These are phyloP conservation scores for Closterium sp. DNA, from an alignment of 139 green algal species.

Conservation along the genomic window DNA sequence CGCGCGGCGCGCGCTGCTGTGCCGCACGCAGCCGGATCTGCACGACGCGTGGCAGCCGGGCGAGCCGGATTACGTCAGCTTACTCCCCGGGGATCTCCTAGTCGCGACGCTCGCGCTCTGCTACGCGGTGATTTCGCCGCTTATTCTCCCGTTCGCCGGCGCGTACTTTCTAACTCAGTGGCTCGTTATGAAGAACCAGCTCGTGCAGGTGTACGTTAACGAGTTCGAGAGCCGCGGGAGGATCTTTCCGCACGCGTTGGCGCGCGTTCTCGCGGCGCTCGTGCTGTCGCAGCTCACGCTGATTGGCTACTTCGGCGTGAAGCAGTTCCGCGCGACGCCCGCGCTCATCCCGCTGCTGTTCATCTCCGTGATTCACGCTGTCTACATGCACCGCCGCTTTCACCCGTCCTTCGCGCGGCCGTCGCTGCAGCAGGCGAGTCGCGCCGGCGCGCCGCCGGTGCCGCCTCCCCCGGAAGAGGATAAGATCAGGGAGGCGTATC, in stretches of 20 bases:
- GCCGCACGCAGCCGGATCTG: slow-evolving; percentile 42
- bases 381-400: slow-evolving; percentile 1
- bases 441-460: background rate
- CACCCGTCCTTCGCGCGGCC: background rate
- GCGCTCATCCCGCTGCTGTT: slow-evolving; percentile 12
- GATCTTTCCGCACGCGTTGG: slow-evolving; percentile 40
- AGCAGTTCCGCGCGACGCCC: slow-evolving; percentile 15
- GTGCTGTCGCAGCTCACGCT: slow-evolving; percentile 39
- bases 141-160: slow-evolving; percentile 35
- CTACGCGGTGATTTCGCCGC: slow-evolving; percentile 41
- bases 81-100: slow-evolving; percentile 24
- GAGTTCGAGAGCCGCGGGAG: slow-evolving; percentile 42
- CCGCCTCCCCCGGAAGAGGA: background rate
- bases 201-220: slow-evolving; percentile 28
- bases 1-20: background rate
- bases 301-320: slow-evolving; percentile 42
- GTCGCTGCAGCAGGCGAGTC: background rate
- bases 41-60: slow-evolving; percentile 20
- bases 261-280: slow-evolving; percentile 32
- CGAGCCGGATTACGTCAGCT: background rate
- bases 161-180: slow-evolving; percentile 13
- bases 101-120: slow-evolving; percentile 28
- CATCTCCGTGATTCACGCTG: slow-evolving; percentile 6
- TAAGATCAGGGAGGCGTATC: background rate
- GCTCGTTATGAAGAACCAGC: slow-evolving; percentile 18